Conservation (phyloP, 1,139 yeast species). For the Taphrina wiesneri region DNA sequence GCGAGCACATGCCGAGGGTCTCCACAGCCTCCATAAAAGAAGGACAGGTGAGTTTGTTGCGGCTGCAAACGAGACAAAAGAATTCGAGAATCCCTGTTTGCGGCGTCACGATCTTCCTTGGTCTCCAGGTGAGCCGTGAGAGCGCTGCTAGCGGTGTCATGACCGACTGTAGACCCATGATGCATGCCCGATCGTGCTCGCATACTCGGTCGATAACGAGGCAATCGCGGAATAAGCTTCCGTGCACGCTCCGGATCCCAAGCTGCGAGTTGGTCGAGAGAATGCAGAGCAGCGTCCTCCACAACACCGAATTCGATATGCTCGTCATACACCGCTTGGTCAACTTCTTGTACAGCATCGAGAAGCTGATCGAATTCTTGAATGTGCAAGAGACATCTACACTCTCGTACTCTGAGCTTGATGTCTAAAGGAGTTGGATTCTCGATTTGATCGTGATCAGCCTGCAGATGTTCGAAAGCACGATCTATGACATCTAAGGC, state of each 20-base stretch:
- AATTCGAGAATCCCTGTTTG: conserved; percentile 6
- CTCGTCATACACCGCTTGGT: conserved; percentile 26
- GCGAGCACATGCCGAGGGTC: conserved; percentile 29
- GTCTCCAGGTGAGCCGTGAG: neutral
- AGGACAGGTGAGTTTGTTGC: conserved; percentile 18
- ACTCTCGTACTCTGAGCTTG: conserved; percentile 24
- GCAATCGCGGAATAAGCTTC: conserved; percentile 19
- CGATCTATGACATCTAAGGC: conserved; percentile 29
- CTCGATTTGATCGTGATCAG: neutral
- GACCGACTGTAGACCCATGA: conserved; percentile 13
- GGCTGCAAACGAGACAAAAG: conserved; percentile 1
- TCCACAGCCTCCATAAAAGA: conserved; percentile 31
- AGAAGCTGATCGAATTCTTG: conserved; percentile 30
- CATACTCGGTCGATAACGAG: conserved; percentile 19
- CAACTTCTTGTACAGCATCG: conserved; percentile 31
- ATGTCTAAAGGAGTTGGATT: conserved; percentile 20
- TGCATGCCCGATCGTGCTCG: conserved; percentile 9
- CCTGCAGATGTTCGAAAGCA: conserved; percentile 28
- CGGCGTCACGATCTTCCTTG: conserved; percentile 2
- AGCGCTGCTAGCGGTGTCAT: conserved; percentile 7
- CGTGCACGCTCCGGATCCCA: conserved; percentile 26
- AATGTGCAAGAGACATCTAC: conserved; percentile 28
- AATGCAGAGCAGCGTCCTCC: conserved; percentile 33
- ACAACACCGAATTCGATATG: conserved; percentile 30
- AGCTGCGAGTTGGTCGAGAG: conserved; percentile 27